These are phyloP conservation scores for Bipolaris victoriae DNA, from an alignment of 2,329 filamentous ascomycete species.

Conservation along the genomic window DNA sequence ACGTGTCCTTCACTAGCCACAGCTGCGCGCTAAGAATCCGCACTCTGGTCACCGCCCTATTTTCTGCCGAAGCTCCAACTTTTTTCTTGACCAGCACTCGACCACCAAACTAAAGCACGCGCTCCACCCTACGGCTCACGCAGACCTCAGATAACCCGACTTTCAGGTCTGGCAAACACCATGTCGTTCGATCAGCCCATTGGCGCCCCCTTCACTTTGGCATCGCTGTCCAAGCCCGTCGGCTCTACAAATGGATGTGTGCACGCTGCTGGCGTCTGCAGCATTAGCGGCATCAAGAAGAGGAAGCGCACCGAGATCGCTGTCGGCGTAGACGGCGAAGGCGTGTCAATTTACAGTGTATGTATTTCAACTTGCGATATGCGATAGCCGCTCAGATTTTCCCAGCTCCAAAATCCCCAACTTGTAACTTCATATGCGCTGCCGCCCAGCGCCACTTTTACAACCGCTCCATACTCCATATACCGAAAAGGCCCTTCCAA, in stretches of 20 bases:
- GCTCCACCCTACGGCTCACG: constrained; percentile 28
- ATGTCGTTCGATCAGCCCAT: constrained; percentile 48
- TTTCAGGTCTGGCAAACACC: constrained; percentile 34
- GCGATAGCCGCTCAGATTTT: constrained; percentile 16
- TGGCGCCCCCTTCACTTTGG: constrained; percentile 51
- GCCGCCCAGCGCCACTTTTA: constrained; percentile 64
- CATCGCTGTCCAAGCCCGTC: constrained; percentile 53
- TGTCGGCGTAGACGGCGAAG: constrained; percentile 65
- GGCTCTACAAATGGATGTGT: constrained; percentile 49
- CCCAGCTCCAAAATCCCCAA: constrained; percentile 65
- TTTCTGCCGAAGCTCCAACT: constrained; percentile 30
- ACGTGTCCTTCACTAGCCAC: constrained; percentile 5
- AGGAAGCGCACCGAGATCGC: constrained; percentile 68
- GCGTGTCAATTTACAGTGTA: constrained; percentile 68
- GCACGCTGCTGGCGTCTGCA: constrained; percentile 57
- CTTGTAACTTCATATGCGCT: constrained; percentile 66
- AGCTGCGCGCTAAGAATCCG: constrained; percentile 22
- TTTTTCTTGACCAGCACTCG: constrained; percentile 30
- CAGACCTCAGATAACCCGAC: constrained; percentile 25
- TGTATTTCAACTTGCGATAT: constrained; percentile 15
- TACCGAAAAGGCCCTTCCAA: constrained; percentile 57
- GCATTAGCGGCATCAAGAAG: constrained; percentile 62
- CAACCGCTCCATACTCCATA: constrained; percentile 64
- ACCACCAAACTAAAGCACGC: constrained; percentile 19
- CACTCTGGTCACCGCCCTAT: constrained; percentile 18